phyloP scores from a whole-genome alignment of 257 asterid species.

The Fraxinus anomala region DNA sequence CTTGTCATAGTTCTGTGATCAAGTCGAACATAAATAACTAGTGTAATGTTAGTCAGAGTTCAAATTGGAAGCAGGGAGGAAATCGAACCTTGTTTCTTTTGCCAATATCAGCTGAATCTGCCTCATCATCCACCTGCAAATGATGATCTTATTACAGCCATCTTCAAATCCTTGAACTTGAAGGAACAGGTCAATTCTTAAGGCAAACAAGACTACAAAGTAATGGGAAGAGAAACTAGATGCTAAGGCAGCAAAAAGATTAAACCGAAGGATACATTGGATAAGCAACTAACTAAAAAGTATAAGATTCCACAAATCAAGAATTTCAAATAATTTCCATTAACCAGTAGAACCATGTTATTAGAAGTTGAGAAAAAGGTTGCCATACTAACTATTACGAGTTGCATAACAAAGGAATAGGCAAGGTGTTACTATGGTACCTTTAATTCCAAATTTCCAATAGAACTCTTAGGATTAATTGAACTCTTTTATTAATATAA shows the following conservation, averaged over 20 bases:
- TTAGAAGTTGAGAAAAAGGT: background rate
- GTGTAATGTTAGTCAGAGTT: background rate
- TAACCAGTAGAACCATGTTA: background rate
- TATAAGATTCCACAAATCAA: background rate
- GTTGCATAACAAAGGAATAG: background rate
- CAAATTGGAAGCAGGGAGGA: background rate
- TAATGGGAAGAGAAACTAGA: background rate
- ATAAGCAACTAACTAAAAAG: background rate
- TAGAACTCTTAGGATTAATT: background rate
- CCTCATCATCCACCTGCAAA: constrained; percentile 49
- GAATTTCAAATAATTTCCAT: background rate
- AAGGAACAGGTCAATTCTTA: background rate
- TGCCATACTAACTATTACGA: background rate
- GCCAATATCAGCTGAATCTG: constrained; percentile 37
- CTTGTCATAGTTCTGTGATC: constrained; percentile 30
- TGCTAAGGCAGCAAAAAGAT: background rate
- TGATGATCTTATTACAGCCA: background rate
- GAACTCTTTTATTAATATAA: background rate
- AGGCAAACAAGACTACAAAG: background rate
- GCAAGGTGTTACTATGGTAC: background rate
- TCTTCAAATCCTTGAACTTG: background rate
- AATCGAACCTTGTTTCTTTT: background rate
- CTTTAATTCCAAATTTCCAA: background rate
- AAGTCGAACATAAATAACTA: constrained; percentile 13
- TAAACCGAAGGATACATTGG: background rate